These are phyloP conservation scores for Oryza longistaminata DNA, from an alignment of 176 grass and related monocot genomes.

Conservation along the genomic window DNA sequence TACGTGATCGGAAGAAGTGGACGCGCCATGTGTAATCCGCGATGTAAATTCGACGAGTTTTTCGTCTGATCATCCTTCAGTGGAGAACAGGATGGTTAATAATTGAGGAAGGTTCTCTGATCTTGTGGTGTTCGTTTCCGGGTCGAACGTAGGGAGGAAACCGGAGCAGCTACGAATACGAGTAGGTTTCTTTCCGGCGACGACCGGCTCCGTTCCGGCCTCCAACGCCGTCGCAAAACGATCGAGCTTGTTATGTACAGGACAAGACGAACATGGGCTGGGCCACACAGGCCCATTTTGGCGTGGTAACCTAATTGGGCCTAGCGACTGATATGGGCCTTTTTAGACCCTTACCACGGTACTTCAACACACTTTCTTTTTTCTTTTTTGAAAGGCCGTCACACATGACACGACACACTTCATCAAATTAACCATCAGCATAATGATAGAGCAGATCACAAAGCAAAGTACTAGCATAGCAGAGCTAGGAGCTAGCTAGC, in stretches of 20 bases:
- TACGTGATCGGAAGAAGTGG: constrained; percentile 10
- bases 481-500: neutral
- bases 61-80: neutral
- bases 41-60: neutral
- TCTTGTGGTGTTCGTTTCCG: neutral
- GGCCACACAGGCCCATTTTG: neutral
- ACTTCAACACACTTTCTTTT: too few relatives aligned
- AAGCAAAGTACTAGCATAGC: neutral
- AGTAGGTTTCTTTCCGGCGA: neutral
- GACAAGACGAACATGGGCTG: too few relatives aligned
- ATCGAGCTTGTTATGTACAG: too few relatives aligned
- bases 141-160: neutral
- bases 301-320: neutral
- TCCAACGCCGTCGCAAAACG: too few relatives aligned
- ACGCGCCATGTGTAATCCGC: neutral
- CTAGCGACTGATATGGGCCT: neutral
- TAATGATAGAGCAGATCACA: neutral
- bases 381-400: too few relatives aligned
- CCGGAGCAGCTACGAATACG: neutral
- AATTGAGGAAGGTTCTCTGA: neutral
- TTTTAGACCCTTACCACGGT: too few relatives aligned
- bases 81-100: neutral
- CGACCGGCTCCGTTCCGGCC: neutral
- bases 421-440: neutral
- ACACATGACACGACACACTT: neutral